Percentiles rank a stretch among this genome's conserved stretches.
Conservation (phyloP, 2,329 filamentous ascomycete species). For the Sarocladium brachiariae region DNA sequence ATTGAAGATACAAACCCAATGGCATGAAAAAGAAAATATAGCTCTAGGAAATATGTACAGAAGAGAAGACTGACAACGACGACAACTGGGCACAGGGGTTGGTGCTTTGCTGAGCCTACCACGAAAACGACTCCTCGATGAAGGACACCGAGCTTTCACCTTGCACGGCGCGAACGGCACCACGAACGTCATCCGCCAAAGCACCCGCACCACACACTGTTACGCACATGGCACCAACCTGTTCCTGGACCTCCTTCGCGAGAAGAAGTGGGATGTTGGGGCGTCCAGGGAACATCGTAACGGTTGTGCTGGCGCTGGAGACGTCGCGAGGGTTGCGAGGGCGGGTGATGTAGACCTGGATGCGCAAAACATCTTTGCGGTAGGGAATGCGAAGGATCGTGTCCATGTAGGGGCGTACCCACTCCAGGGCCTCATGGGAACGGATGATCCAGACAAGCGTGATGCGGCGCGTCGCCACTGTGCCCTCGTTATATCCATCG, state of each 20-base stretch:
- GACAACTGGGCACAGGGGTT: background rate
- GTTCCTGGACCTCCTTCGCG: constrained; percentile 71
- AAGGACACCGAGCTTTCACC: constrained; percentile 63
- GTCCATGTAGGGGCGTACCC: constrained; percentile 84
- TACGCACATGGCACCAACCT: constrained; percentile 83
- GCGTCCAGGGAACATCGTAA: constrained; percentile 87
- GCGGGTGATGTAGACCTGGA: constrained; percentile 85
- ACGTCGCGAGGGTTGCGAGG: constrained; percentile 81
- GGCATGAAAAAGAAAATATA: constrained; percentile 11
- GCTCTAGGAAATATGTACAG: constrained; percentile 9
- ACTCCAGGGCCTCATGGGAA: constrained; percentile 81
- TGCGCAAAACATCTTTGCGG: constrained; percentile 73
- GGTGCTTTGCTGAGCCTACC: constrained; percentile 30
- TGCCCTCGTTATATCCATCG: constrained; percentile 60
- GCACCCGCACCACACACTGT: constrained; percentile 72
- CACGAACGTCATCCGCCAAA: constrained; percentile 68
- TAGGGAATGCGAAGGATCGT: constrained; percentile 68
- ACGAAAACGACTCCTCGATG: constrained; percentile 70
- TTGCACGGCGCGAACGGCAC: constrained; percentile 58
- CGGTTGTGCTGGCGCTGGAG: constrained; percentile 65
- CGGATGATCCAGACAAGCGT: constrained; percentile 91
- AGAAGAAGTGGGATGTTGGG: constrained; percentile 78
- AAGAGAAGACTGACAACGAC: constrained; percentile 1
- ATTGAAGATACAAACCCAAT: constrained; percentile 1
- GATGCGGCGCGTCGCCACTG: constrained; percentile 72